phyloP scores from a whole-genome alignment of 177 flowering plant species.

The Vitis hybrid region DNA sequence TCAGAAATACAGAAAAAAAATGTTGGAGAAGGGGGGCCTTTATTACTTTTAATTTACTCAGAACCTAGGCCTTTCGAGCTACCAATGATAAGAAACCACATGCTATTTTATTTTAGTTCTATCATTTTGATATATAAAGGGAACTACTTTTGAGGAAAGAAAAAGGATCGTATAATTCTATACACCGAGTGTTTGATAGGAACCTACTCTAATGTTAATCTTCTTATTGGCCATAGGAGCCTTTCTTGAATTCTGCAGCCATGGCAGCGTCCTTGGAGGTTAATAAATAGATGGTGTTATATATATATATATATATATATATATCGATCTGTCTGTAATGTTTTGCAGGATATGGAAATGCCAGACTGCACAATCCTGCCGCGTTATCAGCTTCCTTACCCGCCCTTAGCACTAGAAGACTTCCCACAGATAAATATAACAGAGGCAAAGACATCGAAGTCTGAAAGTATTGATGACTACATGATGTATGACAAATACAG shows the following conservation, averaged over 20 bases:
- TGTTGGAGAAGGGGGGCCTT: too few relatives aligned
- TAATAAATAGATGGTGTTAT: neutral
- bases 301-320: neutral
- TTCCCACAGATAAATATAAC: conserved; percentile 53
- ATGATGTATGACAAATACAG: conserved; percentile 29
- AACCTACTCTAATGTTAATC: too few relatives aligned
- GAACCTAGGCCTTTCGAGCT: too few relatives aligned
- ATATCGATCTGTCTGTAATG: neutral
- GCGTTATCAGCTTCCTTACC: conserved; percentile 29
- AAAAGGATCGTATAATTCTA: too few relatives aligned
- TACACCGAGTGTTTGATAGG: too few relatives aligned
- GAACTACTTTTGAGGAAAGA: too few relatives aligned
- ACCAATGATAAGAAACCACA: too few relatives aligned
- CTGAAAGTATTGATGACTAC: conserved; percentile 26
- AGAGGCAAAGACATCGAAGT: conserved; percentile 26
- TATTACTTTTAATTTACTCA: too few relatives aligned
- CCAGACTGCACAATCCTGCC: conserved; percentile 17
- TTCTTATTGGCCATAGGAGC: too few relatives aligned
- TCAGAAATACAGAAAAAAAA: neutral
- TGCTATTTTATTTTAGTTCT: too few relatives aligned
- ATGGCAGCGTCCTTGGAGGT: neutral
- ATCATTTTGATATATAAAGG: too few relatives aligned
- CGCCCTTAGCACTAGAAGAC: conserved; percentile 58
- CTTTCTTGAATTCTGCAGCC: neutral
- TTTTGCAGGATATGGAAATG: conserved; percentile 41